Evolutionary conservation across 2,329 filamentous ascomycete genomes (phyloP), one percentile per base, ranked within the genome.

Genomic region (Graphiopsis chlorocephala): DNA sequence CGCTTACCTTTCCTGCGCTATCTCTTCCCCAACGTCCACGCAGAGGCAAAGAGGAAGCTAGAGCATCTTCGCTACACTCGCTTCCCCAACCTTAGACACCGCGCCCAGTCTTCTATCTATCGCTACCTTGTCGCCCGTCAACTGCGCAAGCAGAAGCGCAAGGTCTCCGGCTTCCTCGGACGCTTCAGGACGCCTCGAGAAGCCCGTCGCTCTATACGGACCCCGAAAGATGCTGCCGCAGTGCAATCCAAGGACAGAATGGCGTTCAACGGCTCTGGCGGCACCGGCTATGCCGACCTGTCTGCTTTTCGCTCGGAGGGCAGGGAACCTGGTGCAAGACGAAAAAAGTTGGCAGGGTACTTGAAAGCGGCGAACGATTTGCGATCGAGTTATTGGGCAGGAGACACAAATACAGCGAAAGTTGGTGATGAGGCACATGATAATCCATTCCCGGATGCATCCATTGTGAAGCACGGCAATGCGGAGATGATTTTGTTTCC

Each of bases 401-500:
- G 61, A 38, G 65, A 69, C 38, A 80, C 74, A 66, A 79, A 82
- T 52, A 79, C 80, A 53, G 80, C 81, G 72, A 72, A 77, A 20
- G 78, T 76, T 65, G 75, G 76, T 26, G 76, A 77, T 47, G 76
- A 80, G 28, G 76, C 83, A 52, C 90, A 91, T 31, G 89, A 92
- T 0, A 90, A 90, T 0, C 87, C 89, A 1, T 97, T 96, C 73
- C 92, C 93, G 0, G 90, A 97, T 70, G 90, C 92, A 20, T 86
- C 90, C n/a, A 90, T 97, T 66, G 86, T 90, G 17, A 85, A 88
- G 12, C 88, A 88, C 67, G 93, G 92, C 14, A 86, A 92, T 66
- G 93, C 97, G 76, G 92, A 98, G 79, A 92, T 99, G 88, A 87
- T 99, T 11, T 76, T 99, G 26, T 99, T 99, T 71, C 95, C 95